These are phyloP conservation scores for Jimgerdemannia flammicorona DNA, from an alignment of 192 early-diverging fungal genomes.

Conservation along the genomic window DNA sequence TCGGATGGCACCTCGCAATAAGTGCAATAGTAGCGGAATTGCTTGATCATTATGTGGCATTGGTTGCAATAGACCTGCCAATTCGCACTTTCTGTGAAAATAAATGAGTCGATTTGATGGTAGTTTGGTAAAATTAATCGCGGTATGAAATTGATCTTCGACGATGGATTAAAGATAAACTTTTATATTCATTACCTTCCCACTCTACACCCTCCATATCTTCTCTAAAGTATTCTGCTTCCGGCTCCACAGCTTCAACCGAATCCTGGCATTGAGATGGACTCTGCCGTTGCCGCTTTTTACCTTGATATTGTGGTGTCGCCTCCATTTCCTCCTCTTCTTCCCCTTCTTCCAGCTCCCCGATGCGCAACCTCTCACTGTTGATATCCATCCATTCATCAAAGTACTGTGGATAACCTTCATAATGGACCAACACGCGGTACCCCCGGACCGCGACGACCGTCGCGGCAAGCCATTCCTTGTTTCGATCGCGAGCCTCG, in stretches of 20 bases:
- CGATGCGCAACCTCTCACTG: conserved; percentile 16
- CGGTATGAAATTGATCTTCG: background rate
- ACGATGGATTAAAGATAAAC: too few relatives aligned
- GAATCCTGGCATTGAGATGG: background rate
- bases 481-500: conserved; percentile 55
- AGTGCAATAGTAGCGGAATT: conserved; percentile 81
- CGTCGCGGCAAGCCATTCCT: conserved; percentile 52
- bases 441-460: conserved; percentile 58
- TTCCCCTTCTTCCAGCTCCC: background rate
- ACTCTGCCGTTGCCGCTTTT: background rate
- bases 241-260: background rate
- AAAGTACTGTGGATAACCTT: conserved; percentile 26
- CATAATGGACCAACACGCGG: conserved; percentile 43
- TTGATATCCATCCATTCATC: conserved; percentile 32
- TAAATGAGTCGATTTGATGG: background rate
- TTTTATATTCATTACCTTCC: conserved; percentile 4
- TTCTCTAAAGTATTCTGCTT: conserved; percentile 17
- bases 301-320: background rate
- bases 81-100: conserved; percentile 20
- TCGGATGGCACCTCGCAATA: conserved; percentile 72
- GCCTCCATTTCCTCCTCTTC: background rate
- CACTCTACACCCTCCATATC: background rate
- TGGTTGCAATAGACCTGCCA: conserved; percentile 76
- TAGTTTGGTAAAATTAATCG: background rate
- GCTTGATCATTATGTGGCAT: conserved; percentile 75